phyloP scores from a whole-genome alignment of 495 filamentous ascomycete species.

The Collariella sp. region DNA sequence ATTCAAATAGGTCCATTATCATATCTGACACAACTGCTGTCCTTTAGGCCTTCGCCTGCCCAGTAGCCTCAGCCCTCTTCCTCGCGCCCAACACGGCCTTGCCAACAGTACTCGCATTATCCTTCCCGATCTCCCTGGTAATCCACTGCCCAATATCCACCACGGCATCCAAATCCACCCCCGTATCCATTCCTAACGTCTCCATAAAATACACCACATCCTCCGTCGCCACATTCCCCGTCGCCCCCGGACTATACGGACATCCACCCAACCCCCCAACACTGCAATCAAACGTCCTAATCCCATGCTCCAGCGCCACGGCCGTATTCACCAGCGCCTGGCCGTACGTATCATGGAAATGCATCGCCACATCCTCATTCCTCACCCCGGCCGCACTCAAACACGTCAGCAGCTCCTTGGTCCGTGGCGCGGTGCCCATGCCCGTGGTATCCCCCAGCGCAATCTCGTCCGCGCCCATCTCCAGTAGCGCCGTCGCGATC shows the following conservation, averaged over 20 bases:
- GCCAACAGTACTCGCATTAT: conserved; percentile 67
- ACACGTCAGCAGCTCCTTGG: conserved; percentile 58
- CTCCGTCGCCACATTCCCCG: conserved; percentile 91
- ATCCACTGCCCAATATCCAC: conserved; percentile 86
- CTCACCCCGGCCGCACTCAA: conserved; percentile 68
- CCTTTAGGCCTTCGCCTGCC: neutral
- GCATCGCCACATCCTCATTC: conserved; percentile 75
- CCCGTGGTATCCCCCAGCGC: conserved; percentile 92
- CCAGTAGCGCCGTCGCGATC: conserved; percentile 71
- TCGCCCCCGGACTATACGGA: conserved; percentile 87
- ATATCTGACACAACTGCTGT: neutral
- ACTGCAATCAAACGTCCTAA: conserved; percentile 81
- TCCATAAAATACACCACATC: conserved; percentile 87
- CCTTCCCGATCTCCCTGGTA: conserved; percentile 64
- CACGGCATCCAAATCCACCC: conserved; percentile 76
- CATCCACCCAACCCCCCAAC: conserved; percentile 91
- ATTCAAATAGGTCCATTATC: neutral
- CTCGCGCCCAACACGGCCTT: conserved; percentile 62
- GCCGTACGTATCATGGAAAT: conserved; percentile 97
- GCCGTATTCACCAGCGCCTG: conserved; percentile 86
- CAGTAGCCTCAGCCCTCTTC: conserved; percentile 8
- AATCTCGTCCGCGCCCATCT: conserved; percentile 95
- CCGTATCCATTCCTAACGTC: conserved; percentile 77
- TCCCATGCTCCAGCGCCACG: conserved; percentile 78
- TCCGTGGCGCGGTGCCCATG: conserved; percentile 85